Evolutionary conservation across 225 moss, liverwort and hornwort genomes (phyloP).

Genomic region (Rhytidiadelphus loreus): DNA sequence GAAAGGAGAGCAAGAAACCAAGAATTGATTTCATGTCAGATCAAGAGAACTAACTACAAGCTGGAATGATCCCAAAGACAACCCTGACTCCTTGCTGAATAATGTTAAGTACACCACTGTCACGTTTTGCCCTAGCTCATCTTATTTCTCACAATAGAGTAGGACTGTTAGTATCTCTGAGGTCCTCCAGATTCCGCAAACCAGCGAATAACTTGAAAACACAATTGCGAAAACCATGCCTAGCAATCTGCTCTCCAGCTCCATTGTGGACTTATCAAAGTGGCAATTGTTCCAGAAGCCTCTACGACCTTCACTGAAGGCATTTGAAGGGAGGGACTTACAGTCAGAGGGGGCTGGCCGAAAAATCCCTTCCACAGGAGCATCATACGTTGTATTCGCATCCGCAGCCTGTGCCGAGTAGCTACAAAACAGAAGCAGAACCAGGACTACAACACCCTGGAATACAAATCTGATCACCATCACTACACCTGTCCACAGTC

Average conservation of each 20-base stretch:
- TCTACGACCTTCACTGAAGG: neutral
- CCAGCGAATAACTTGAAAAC: neutral
- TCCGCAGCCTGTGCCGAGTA: neutral
- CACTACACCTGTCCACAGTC: neutral
- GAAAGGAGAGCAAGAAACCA: neutral
- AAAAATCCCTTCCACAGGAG: neutral
- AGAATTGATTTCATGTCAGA: neutral
- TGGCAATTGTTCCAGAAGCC: neutral
- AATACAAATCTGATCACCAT: neutral
- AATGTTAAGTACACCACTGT: neutral
- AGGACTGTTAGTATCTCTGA: neutral
- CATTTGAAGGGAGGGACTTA: neutral
- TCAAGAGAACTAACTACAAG: neutral
- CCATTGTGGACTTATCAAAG: neutral
- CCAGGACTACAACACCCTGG: neutral
- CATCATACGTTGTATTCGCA: neutral
- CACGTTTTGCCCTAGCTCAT: neutral
- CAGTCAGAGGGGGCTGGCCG: neutral
- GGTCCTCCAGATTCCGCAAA: no score
- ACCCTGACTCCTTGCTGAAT: neutral
- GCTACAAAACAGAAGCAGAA: neutral
- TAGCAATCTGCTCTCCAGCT: neutral
- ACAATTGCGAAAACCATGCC: neutral
- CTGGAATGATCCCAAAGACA: neutral
- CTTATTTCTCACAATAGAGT: neutral